Conservation (phyloP, 1,284 basidiomycete species). For the Austropuccinia psidii region DNA sequence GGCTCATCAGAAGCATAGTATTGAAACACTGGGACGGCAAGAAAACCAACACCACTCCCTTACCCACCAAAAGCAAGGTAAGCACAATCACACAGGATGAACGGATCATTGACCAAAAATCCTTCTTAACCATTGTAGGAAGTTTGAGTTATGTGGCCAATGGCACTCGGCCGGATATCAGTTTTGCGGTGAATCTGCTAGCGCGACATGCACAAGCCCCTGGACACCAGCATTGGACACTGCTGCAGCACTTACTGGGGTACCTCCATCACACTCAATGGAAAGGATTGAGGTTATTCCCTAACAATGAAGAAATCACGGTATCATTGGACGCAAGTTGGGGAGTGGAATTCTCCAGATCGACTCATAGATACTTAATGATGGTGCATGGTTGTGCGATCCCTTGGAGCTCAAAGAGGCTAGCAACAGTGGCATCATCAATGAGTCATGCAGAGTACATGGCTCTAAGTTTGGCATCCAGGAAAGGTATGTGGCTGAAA, state of each 20-base stretch:
- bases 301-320: too few species aligned
- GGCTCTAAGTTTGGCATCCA: not conserved
- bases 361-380: not conserved
- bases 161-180: too few species aligned
- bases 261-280: too few species aligned
- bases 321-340: too few species aligned
- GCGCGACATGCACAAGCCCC: not conserved
- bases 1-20: too few species aligned
- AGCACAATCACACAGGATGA: too few species aligned
- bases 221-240: not conserved
- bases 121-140: not conserved
- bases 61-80: too few species aligned
- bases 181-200: not conserved
- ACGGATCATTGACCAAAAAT: too few species aligned
- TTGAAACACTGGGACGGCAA: too few species aligned
- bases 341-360: slow-evolving; percentile 6
- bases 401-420: not conserved
- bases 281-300: too few species aligned
- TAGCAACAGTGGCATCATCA: not conserved
- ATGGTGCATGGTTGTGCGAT: not conserved
- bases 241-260: not conserved
- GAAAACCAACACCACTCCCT: too few species aligned
- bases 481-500: not conserved
- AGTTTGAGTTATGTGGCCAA: not conserved
- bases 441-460: slow-evolving; percentile 16